These are phyloP conservation scores for Neopestalotiopsis sp. DNA, from an alignment of 2,329 filamentous ascomycete species.

Conservation along the genomic window DNA sequence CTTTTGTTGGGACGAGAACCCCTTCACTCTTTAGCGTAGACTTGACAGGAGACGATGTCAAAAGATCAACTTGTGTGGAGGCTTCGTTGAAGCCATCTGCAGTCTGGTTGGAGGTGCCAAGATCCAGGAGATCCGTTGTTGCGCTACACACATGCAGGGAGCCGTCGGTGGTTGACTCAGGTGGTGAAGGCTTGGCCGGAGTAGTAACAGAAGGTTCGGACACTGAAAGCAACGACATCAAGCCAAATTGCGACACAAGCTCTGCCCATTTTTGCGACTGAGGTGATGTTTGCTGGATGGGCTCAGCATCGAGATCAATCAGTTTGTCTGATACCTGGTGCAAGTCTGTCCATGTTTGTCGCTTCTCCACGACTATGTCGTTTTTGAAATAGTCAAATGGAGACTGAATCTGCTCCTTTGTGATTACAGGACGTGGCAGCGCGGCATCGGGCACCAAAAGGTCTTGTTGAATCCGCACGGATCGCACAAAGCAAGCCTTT, in stretches of 20 bases:
- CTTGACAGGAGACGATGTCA: too few species aligned
- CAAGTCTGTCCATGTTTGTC: background rate
- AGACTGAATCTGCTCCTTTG: background rate
- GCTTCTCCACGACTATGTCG: background rate
- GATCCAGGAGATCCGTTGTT: too few species aligned
- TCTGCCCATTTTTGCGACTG: background rate
- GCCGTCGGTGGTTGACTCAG: too few species aligned
- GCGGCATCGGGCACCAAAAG: background rate
- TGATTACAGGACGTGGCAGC: background rate
- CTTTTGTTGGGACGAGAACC: too few species aligned
- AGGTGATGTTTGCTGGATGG: background rate
- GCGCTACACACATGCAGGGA: too few species aligned
- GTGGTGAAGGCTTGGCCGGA: too few species aligned
- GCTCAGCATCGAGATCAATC: background rate
- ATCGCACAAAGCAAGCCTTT: constrained; percentile 14
- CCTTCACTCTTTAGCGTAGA: too few species aligned
- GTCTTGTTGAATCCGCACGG: background rate
- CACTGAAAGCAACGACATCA: background rate
- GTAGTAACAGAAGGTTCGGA: background rate
- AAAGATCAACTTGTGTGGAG: too few species aligned
- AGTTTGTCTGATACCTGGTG: background rate
- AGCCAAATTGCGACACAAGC: background rate
- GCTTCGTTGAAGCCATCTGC: background rate
- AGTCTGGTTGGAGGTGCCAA: too few species aligned
- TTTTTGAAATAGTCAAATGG: background rate